phyloP scores from a whole-genome alignment of 257 asterid species.

The Solanum arcanum region DNA sequence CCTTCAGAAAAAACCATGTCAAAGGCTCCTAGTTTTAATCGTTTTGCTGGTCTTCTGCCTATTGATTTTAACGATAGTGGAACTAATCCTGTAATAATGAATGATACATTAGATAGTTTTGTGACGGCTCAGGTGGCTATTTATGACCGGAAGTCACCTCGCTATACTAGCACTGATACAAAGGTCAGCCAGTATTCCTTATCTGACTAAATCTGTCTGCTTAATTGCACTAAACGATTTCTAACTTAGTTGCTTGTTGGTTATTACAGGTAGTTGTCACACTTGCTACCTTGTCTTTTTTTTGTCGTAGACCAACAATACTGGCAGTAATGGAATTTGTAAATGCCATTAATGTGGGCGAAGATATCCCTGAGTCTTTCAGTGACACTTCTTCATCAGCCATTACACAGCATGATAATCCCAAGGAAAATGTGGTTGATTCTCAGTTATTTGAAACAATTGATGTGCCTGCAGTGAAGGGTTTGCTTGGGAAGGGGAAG shows the following conservation, averaged over 20 bases:
- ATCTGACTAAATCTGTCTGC: background rate
- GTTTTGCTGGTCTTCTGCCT: constrained; percentile 71
- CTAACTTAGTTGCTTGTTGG: background rate
- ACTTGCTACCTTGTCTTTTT: constrained; percentile 86
- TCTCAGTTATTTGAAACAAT: constrained; percentile 29
- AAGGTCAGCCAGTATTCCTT: constrained; percentile 36
- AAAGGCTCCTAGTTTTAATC: constrained; percentile 61
- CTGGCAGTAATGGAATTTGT: constrained; percentile 76
- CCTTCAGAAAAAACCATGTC: constrained; percentile 20
- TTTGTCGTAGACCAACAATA: constrained; percentile 87
- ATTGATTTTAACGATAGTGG: constrained; percentile 28
- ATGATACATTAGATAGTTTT: constrained; percentile 64
- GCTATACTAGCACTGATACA: constrained; percentile 54
- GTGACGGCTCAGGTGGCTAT: constrained; percentile 85
- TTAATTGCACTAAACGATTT: background rate
- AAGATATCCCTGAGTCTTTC: constrained; percentile 33
- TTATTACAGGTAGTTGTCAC: constrained; percentile 71
- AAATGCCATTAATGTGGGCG: constrained; percentile 46
- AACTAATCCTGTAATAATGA: constrained; percentile 31
- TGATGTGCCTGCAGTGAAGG: constrained; percentile 68
- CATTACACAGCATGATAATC: constrained; percentile 16
- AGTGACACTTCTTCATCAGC: constrained; percentile 46
- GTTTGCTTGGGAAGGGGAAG: constrained; percentile 86
- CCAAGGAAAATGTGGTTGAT: constrained; percentile 27
- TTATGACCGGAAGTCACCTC: constrained; percentile 66